phyloP scores from a whole-genome alignment of 352 stramenopile species.

The Phytopythium litorale region DNA sequence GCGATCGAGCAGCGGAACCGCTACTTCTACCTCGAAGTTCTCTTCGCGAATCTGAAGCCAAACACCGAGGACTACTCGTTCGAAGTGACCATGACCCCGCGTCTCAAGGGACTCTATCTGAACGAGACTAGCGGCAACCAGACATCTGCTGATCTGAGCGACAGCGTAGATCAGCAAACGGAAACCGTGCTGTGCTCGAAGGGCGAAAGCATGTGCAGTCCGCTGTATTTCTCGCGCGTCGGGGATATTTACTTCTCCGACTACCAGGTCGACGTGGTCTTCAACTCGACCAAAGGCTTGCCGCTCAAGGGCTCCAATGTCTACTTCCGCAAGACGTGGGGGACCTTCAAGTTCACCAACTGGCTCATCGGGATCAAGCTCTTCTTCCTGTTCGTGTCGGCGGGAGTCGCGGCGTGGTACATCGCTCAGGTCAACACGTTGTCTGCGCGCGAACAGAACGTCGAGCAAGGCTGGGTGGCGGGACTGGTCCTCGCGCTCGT shows the following conservation, averaged over 20 bases:
- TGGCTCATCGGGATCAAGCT: constrained; percentile 59
- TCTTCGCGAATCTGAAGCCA: constrained; percentile 40
- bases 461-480: constrained; percentile 55
- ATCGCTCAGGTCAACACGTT: constrained; percentile 38
- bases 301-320: constrained; percentile 33
- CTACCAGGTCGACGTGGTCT: constrained; percentile 54
- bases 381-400: constrained; percentile 47
- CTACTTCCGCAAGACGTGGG: constrained; percentile 57
- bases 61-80: constrained; percentile 27
- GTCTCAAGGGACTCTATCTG: constrained; percentile 44
- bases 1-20: constrained; percentile 44
- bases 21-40: constrained; percentile 58
- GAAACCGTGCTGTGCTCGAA: constrained; percentile 30
- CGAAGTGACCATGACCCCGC: constrained; percentile 46
- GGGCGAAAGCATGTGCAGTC: constrained; percentile 27
- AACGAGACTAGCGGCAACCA: constrained; percentile 28
- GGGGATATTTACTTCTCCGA: constrained; percentile 49
- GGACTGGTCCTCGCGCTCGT: constrained; percentile 41
- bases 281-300: constrained; percentile 41
- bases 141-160: constrained; percentile 35
- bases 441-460: constrained; percentile 43
- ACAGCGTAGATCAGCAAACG: constrained; percentile 27
- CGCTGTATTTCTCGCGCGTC: constrained; percentile 50
- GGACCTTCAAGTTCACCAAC: constrained; percentile 39
- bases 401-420: constrained; percentile 35